These are phyloP conservation scores for Inonotus hispidus DNA, from an alignment of 1,284 basidiomycete species.

Conservation along the genomic window DNA sequence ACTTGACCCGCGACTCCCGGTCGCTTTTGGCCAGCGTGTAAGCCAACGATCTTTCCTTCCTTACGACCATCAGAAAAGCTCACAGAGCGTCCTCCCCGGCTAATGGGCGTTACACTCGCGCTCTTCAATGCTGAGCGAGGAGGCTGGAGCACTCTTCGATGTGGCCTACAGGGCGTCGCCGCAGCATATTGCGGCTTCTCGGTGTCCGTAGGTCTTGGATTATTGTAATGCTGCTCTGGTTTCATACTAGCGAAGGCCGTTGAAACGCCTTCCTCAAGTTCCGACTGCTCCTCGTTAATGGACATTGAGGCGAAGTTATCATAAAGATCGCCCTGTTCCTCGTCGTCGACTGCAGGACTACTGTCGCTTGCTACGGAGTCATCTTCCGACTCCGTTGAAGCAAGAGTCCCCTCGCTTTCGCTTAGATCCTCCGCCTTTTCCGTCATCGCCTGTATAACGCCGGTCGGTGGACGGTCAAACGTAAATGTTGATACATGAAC, in stretches of 20 bases:
- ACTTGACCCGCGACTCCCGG: constrained; percentile 24
- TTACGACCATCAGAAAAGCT: constrained; percentile 91
- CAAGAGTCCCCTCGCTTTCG: constrained; percentile 30
- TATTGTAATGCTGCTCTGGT: background rate
- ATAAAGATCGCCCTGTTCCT: constrained; percentile 14
- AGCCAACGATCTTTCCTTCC: constrained; percentile 75
- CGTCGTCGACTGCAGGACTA: constrained; percentile 5
- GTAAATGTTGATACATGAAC: constrained; percentile 63
- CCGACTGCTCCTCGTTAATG: constrained; percentile 3
- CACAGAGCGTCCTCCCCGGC: constrained; percentile 70
- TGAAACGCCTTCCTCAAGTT: background rate
- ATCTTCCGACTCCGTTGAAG: constrained; percentile 45
- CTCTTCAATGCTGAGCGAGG: constrained; percentile 52
- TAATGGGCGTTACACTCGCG: constrained; percentile 45
- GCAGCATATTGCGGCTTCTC: background rate
- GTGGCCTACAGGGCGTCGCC: constrained; percentile 20
- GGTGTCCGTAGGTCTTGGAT: background rate
- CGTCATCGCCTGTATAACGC: constrained; percentile 40
- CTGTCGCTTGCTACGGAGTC: constrained; percentile 11
- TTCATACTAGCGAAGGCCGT: background rate
- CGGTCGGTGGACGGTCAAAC: constrained; percentile 55
- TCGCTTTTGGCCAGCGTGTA: constrained; percentile 39
- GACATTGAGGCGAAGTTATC: constrained; percentile 15
- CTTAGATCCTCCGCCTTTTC: constrained; percentile 26
- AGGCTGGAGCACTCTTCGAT: constrained; percentile 8